These are phyloP conservation scores for Globisporangium okanoganense DNA, from an alignment of 352 stramenopile genomes.

Conservation along the genomic window DNA sequence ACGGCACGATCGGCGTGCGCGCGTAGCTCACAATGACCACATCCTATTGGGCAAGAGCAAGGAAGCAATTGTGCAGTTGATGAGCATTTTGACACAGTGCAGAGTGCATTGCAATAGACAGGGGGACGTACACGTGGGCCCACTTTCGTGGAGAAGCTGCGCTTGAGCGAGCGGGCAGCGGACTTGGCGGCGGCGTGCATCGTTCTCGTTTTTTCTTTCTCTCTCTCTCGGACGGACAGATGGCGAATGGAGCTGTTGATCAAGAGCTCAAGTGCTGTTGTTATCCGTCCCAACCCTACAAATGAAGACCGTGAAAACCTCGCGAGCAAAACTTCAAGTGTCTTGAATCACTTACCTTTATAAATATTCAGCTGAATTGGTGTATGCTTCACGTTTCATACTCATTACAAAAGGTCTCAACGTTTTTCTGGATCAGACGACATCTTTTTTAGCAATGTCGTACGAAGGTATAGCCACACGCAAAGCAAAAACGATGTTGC, in stretches of 20 bases:
- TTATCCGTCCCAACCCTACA: constrained; percentile 3
- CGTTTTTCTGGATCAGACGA: not conserved
- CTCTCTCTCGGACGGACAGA: not conserved
- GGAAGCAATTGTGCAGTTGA: not conserved
- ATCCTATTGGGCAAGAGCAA: constrained; percentile 34
- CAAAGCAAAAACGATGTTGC: not conserved
- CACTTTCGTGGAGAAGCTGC: constrained; percentile 38
- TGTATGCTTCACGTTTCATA: too few relatives aligned
- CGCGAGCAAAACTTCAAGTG: constrained; percentile 2
- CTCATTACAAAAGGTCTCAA: not conserved
- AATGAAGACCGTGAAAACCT: constrained; percentile 11
- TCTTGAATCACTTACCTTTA: not conserved
- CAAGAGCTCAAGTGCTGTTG: not conserved
- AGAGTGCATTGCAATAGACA: not conserved
- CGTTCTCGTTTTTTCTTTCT: not conserved
- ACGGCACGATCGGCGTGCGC: constrained; percentile 95
- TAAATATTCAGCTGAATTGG: not conserved
- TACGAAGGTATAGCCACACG: not conserved
- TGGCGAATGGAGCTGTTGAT: not conserved
- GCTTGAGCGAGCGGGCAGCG: constrained; percentile 29
- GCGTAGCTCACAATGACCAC: constrained; percentile 95
- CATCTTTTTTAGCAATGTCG: not conserved
- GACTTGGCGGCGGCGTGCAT: constrained; percentile 26
- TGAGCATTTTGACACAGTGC: not conserved
- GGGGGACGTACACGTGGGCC: constrained; percentile 26